Evolutionary conservation across 257 asterid genomes (phyloP), one percentile per base, ranked within the genome.

Genomic region (Solanum chmielewskii): DNA sequence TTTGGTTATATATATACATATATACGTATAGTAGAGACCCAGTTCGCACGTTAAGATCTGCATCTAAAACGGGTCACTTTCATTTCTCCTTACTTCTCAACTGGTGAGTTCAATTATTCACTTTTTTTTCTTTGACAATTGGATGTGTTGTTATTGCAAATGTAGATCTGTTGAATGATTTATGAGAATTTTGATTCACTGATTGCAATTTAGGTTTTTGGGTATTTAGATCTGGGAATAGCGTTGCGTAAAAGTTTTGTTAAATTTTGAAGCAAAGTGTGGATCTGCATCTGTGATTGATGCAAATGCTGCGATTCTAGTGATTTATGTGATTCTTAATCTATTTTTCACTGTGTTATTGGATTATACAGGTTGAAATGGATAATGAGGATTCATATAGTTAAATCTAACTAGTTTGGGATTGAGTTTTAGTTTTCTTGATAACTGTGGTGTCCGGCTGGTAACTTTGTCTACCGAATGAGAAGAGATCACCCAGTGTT

Each of bases 161-260:
- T 45, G 25, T 85, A 70, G 66, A 85, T 86, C 82, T 74, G 42
- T 73, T 73, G 33, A 27, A 42, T 52, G 74, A 78, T 71, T 76
- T 27, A 25, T 52, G 33, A 39, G 47, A 23, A 41, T 91, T 89
- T 86, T 29, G 27, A 59, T 87, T 77, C 62, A 88, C 83, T 89
- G 80, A 81, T 20, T 86, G 88, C 85, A 92, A 92, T 90, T 91
- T 86, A 88, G 86, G 56, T 25, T 85, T 80, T 49, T 81, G 20
- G 11, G 23, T 3, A 29, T 87, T 89, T 89, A 88, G 95, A 93
- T 93, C 92, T 89, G 92, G 64, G 85, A 87, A 70, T 87, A 60
- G 71, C 87, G 76, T 81, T 76, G 86, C 70, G 83, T 71, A 56
- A 37, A 35, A 86, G 52, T 83, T 86, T 68, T 85, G 45, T 75